Evolutionary conservation across 768 basidiomycete species (phyloP), one percentile per base, ranked within the genome.

Genomic region (Calocera viscosa): DNA sequence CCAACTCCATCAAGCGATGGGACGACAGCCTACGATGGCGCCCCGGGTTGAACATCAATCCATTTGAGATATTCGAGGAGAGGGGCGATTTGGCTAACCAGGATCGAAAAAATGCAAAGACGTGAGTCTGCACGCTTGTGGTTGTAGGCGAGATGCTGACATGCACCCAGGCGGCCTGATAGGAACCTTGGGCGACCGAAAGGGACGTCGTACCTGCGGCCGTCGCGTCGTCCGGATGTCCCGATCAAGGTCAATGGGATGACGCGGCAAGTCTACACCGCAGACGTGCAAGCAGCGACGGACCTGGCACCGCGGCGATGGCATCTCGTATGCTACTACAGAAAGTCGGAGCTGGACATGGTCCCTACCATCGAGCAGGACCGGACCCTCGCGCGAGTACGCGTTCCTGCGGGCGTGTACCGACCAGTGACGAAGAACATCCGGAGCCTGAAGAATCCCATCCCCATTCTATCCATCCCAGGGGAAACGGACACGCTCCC

Each of bases 341-440:
- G 53, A 11, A 60, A 60, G 30, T 60, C 53, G 14, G 53, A 60
- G 53, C 53, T 60, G 14, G 53, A 60, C 53, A 60, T 60, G 53
- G 30, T 60, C 26, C 53, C 53, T 5, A 60, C 53, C 2, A 32
- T 60, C 53, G 53, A 60, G 53, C 53, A 60, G 30, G 53, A 60
- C 22, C 30, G 26, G 14, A 60, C 53, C 2, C 53, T 60, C 14
- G 24, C 53, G 26, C 53, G 53, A 16, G 53, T 60, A 19, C 53
- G 53, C 30, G 53, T 60, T 5, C 53, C 53, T 10, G 53, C 53
- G 53, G 53, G 53, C 30, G 53, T 60, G 7, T 60, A 60, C 53
- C 24, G 53, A 10, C 22, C 53, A 2, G 53, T 60, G 30, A 60
- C 53, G 53, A 60, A 60, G 53, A 60, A 60, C 30, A 60, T 60